Conservation (phyloP, 495 filamentous ascomycete genomes). For the Paragyromitra xinjiangensis region DNA sequence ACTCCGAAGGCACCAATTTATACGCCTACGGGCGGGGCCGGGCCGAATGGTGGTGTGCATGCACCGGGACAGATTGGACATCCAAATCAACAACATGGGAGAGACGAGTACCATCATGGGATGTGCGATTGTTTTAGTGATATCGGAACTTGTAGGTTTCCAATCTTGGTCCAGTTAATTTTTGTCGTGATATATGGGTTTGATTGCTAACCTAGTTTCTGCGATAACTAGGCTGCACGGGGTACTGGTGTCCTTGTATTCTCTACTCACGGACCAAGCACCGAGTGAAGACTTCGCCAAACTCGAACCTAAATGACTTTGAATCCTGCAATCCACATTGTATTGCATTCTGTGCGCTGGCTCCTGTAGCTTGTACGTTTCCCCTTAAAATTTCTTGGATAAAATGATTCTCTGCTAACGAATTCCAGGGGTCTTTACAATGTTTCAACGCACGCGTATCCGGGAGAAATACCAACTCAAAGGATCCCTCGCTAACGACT, state of each 20-base stretch:
- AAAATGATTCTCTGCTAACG: conserved; percentile 5
- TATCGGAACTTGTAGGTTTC: conserved; percentile 60
- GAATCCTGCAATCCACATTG: conserved; percentile 47
- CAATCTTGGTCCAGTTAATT: neutral
- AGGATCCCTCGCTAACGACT: conserved; percentile 65
- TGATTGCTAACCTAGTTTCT: conserved; percentile 6
- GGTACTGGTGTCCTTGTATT: conserved; percentile 67
- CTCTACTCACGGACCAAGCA: conserved; percentile 68
- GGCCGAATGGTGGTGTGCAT: conserved; percentile 62
- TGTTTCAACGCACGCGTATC: conserved; percentile 66
- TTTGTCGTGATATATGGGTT: neutral
- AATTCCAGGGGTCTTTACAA: conserved; percentile 64
- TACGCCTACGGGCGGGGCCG: conserved; percentile 57
- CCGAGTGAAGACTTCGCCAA: conserved; percentile 57
- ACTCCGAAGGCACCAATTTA: conserved; percentile 53
- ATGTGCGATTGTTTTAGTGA: conserved; percentile 65
- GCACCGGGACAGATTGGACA: conserved; percentile 68
- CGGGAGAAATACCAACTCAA: conserved; percentile 66
- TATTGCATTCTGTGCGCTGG: conserved; percentile 47
- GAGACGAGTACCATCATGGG: conserved; percentile 66
- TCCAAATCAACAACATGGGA: conserved; percentile 64
- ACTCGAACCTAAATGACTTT: conserved; percentile 53
- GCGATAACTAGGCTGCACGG: conserved; percentile 61
- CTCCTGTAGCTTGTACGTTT: conserved; percentile 60
- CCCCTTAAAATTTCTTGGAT: neutral